Evolutionary conservation across 352 stramenopile species (phyloP).

Genomic region (Pythium phragmitis): DNA sequence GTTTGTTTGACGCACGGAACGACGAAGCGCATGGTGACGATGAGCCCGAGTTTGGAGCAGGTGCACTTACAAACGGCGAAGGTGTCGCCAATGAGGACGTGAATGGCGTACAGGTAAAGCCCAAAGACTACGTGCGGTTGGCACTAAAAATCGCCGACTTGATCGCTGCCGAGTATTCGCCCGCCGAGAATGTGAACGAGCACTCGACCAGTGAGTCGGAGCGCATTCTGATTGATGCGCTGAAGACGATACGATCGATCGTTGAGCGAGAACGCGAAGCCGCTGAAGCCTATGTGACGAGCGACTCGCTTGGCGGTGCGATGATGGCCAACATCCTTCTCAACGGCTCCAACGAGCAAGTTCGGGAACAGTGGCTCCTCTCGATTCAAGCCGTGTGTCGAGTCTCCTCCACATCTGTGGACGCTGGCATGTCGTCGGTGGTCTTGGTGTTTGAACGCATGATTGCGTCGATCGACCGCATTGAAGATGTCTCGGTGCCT

Average conservation of each 20-base stretch:
- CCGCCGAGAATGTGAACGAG: constrained; percentile 35
- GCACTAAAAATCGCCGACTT: constrained; percentile 78
- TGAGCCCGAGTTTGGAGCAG: constrained; percentile 14
- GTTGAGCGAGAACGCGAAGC: constrained; percentile 65
- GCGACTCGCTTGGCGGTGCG: constrained; percentile 30
- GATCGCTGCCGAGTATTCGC: constrained; percentile 69
- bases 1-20: constrained; percentile 50
- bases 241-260: constrained; percentile 84
- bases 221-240: constrained; percentile 78
- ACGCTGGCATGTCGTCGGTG: constrained; percentile 16
- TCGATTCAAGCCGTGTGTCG: constrained; percentile 75
- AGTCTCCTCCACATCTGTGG: constrained; percentile 30
- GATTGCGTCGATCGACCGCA: constrained; percentile 57
- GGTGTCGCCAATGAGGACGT: constrained; percentile 9
- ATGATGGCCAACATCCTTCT: constrained; percentile 60
- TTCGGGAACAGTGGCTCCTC: constrained; percentile 84
- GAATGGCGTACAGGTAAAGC: constrained; percentile 32
- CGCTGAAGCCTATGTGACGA: constrained; percentile 66
- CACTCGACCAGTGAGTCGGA: constrained; percentile 43
- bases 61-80: neutral
- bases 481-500: constrained; percentile 57
- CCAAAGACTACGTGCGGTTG: constrained; percentile 69
- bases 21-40: constrained; percentile 26
- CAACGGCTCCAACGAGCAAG: constrained; percentile 65
- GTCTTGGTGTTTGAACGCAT: constrained; percentile 63